Base-by-base conservation (phyloP, 2,329 filamentous ascomycete genomes). In the Colletotrichum tropicale region DNA sequence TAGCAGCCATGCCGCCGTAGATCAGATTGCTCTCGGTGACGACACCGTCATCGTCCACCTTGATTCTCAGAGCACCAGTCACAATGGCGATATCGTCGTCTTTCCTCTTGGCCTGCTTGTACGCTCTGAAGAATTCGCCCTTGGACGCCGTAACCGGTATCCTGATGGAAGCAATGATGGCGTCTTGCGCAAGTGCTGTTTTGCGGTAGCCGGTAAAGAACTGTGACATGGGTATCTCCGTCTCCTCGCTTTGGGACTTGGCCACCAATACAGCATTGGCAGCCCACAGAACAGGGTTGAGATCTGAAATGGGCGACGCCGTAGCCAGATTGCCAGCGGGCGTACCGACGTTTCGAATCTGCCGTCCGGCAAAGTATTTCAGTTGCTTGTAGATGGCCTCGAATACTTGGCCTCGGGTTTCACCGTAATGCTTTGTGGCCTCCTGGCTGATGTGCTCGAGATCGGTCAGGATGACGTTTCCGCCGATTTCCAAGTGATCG, bases 41-140 rank as follows among this genome's bases (percentile, higher is more conserved):
- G 3, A 91, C 83, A 56, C 96, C 91, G 2, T 89, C 88, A 4
- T 94, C 90, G 52, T 93, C 90, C 4, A 98, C 85, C 7, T 90
- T 91, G 7, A 98, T 89, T 43, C 95, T 91, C 73, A 98, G 85
- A 2, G 96, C 96, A 32, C 94, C 93, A 65, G 98, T 98, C 28
- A 98, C 97, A 80, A 99, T 98, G 3, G 97, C 97, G 82, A 99
- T 98, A 82, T 99, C 97, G 80, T 99, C 97, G 80, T 99, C 97
- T 82, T 98, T 98, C 78, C 97, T 89, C 88, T 99, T 99, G 1
- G 97, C 93, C 83, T 98, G 96, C 85, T 99, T 99, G 85, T 98
- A 98, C 1, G 96, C 93, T 58, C 94, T 91, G 83, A 98, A 94
- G 82, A 93, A 95, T 82, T 98, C 97, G 5, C 94, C 93, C 80